phyloP scores from a whole-genome alignment of 208 protist genomes.

The Trypanosoma vivax region DNA sequence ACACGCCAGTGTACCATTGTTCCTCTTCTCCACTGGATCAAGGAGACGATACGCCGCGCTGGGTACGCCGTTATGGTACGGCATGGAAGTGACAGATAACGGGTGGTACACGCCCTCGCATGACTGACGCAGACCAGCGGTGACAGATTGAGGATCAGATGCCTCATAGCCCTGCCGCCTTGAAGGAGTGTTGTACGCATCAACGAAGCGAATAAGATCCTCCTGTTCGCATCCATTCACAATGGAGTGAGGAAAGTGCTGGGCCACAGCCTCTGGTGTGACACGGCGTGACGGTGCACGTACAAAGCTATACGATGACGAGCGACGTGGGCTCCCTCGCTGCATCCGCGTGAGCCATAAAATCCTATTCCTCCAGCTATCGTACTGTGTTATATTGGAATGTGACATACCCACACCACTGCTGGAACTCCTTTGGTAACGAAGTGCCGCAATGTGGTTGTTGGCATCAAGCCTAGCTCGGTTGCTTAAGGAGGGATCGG shows the following conservation, averaged over 20 bases:
- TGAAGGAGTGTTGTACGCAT: conserved; percentile 8
- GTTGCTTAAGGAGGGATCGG: too few species aligned
- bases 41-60: background rate
- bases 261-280: background rate
- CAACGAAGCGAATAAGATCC: conserved; percentile 11
- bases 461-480: too few species aligned
- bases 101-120: background rate
- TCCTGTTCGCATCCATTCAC: background rate
- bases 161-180: background rate
- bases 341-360: background rate
- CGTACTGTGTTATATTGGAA: too few species aligned
- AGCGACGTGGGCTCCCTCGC: conserved; percentile 1
- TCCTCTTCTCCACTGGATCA: background rate
- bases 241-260: background rate
- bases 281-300: background rate
- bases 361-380: conserved; percentile 5
- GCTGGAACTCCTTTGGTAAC: too few species aligned
- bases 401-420: too few species aligned
- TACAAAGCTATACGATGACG: background rate
- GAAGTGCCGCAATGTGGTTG: too few species aligned
- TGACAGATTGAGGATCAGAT: background rate
- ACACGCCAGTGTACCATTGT: background rate
- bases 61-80: background rate
- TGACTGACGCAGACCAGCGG: background rate
- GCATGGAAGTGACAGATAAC: background rate